A percentile compares a stretch with the other conserved stretches of the same genome.
These are phyloP conservation scores for Hyaloscypha finlandica DNA, from an alignment of 495 filamentous ascomycete genomes.

Conservation along the genomic window DNA sequence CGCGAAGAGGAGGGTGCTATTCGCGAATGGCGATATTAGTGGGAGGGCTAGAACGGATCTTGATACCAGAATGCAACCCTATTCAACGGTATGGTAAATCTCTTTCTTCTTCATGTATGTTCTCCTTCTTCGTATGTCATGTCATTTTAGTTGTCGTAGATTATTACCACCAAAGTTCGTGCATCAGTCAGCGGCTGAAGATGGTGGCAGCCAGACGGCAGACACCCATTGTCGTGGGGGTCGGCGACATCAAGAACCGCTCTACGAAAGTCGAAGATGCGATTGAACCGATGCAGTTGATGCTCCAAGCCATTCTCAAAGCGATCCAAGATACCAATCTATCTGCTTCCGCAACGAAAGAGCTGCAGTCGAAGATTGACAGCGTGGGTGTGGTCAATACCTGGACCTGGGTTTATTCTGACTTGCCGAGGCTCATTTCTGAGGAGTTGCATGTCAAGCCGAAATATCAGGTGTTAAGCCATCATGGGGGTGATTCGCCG, in stretches of 20 bases:
- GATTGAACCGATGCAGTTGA: conserved; percentile 52
- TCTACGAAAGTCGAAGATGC: conserved; percentile 50
- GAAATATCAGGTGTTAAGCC: conserved; percentile 43
- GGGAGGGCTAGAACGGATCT: background rate
- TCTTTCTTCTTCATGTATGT: background rate
- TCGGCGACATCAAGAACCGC: conserved; percentile 55
- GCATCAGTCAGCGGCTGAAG: background rate
- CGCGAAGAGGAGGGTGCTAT: no score
- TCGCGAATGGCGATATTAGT: no score
- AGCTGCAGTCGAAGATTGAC: conserved; percentile 49
- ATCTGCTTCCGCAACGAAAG: conserved; percentile 17
- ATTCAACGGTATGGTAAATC: background rate
- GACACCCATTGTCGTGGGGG: conserved; percentile 51
- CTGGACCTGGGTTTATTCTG: conserved; percentile 60
- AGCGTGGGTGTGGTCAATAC: conserved; percentile 54
- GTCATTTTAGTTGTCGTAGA: background rate
- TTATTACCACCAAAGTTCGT: background rate
- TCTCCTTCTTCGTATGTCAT: background rate
- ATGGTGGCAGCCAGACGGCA: background rate
- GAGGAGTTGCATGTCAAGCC: conserved; percentile 42
- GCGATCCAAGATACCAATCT: conserved; percentile 47
- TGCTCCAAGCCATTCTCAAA: conserved; percentile 47
- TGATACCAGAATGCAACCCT: background rate
- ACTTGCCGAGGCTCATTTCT: conserved; percentile 49
- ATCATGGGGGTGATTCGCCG: conserved; percentile 57